A percentile compares a stretch with the other conserved stretches of the same genome.
Evolutionary conservation across 345 rosid species (phyloP).

Genomic region (Lepidium sativum): DNA sequence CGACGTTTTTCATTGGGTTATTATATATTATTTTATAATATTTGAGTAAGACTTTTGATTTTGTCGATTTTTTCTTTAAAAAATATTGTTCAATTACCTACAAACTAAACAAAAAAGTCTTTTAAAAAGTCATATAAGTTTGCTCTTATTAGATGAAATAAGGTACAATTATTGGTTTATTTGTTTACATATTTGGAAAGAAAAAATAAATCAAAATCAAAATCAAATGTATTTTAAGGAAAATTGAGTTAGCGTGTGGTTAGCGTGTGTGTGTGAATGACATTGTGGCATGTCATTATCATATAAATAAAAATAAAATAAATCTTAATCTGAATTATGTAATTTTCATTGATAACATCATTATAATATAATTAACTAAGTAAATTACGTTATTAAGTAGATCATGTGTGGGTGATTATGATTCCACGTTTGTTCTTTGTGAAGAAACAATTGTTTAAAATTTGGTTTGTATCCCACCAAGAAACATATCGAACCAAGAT

Average conservation of each 20-base stretch:
- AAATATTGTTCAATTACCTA: too few species aligned
- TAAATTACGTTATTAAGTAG: not conserved
- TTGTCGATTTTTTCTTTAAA: not conserved
- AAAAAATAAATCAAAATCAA: not conserved
- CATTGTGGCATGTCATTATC: constrained; percentile 24
- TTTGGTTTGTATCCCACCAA: constrained; percentile 24
- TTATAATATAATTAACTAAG: constrained; percentile 7
- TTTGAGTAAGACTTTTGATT: not conserved
- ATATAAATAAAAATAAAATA: too few species aligned
- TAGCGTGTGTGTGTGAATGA: constrained; percentile 25
- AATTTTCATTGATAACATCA: not conserved
- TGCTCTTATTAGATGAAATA: not conserved
- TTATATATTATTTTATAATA: not conserved
- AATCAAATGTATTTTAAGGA: not conserved
- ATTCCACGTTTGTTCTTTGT: constrained; percentile 24
- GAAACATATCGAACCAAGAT: constrained; percentile 22
- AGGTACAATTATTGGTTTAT: constrained; percentile 3
- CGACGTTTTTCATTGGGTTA: constrained; percentile 1
- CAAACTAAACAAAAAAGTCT: not conserved
- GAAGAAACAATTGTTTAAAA: constrained; percentile 13
- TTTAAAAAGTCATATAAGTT: not conserved
- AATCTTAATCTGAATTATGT: not conserved
- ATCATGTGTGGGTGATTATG: constrained; percentile 19
- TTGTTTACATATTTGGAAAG: not conserved
- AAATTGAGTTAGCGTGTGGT: constrained; percentile 15